Evolutionary conservation across 2,329 filamentous ascomycete genomes (phyloP).

Genomic region (Colletotrichum chrysophilum): DNA sequence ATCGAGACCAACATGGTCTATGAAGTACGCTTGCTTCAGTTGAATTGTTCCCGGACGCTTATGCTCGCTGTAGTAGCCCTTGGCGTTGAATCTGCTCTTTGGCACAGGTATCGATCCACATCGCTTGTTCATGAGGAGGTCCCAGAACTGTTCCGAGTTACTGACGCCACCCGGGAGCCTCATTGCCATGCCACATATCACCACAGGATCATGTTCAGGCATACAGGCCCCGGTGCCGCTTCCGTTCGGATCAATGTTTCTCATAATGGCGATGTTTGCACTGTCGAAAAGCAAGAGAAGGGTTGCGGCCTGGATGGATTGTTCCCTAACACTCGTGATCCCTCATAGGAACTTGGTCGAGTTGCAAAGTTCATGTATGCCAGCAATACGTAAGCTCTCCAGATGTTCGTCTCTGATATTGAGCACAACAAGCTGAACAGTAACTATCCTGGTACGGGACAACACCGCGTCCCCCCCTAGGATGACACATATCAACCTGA

Average conservation of each 20-base stretch:
- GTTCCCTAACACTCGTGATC: neutral
- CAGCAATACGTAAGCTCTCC: neutral
- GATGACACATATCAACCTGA: neutral
- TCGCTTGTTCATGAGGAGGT: neutral
- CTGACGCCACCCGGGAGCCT: neutral
- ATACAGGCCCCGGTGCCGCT: neutral
- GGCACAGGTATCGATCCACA: neutral
- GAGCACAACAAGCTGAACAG: neutral
- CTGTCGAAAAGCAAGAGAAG: neutral
- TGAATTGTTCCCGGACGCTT: neutral
- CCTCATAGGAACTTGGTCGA: neutral
- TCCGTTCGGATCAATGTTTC: neutral
- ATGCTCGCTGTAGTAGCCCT: neutral
- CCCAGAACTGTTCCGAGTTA: neutral
- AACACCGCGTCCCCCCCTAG: neutral
- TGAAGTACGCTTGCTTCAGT: neutral
- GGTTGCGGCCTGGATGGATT: neutral
- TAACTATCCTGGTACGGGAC: neutral
- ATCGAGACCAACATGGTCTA: neutral
- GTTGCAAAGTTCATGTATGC: neutral
- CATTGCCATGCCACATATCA: slow-evolving; percentile 1
- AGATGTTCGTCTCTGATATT: neutral
- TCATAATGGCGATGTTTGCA: neutral
- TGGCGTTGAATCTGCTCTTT: neutral
- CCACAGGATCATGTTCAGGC: neutral